Conservation (phyloP, 75 land plant species). For the Pinus albicaulis region DNA sequence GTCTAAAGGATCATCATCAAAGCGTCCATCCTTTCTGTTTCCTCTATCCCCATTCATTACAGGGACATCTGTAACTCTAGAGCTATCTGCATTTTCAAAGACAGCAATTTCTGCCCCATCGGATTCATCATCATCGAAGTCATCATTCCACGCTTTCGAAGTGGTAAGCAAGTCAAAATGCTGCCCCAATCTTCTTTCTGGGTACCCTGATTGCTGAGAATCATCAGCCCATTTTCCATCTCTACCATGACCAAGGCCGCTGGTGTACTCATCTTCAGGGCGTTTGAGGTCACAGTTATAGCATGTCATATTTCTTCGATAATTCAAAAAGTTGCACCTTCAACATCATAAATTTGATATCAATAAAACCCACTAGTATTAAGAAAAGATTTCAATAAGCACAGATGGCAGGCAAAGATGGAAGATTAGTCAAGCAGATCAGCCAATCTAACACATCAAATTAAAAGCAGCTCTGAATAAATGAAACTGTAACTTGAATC, state of each 20-base stretch:
- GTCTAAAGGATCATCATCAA: constrained; percentile 36
- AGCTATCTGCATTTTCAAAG: constrained; percentile 63
- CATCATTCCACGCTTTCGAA: constrained; percentile 58
- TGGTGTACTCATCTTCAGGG: constrained; percentile 48
- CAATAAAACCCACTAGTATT: background rate
- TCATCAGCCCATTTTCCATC: constrained; percentile 33
- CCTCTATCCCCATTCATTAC: constrained; percentile 1
- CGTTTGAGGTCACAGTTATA: constrained; percentile 78
- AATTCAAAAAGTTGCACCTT: constrained; percentile 89
- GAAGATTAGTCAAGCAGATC: background rate
- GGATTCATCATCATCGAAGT: constrained; percentile 66
- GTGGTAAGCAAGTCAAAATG: constrained; percentile 23
- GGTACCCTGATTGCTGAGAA: constrained; percentile 6
- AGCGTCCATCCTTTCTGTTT: constrained; percentile 12
- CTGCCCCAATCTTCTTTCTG: constrained; percentile 18
- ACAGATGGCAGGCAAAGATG: background rate
- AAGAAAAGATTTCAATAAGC: background rate
- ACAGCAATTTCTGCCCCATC: constrained; percentile 75
- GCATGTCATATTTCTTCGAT: constrained; percentile 71
- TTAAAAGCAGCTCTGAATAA: background rate
- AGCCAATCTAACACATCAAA: background rate
- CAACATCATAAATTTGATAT: constrained; percentile 6
- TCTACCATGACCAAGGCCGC: constrained; percentile 30
- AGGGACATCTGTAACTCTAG: constrained; percentile 16
- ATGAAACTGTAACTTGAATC: background rate